Percentiles rank a stretch among this genome's conserved stretches.
Conservation (phyloP, 768 basidiomycete genomes). For the Lentinula guzmanii region DNA sequence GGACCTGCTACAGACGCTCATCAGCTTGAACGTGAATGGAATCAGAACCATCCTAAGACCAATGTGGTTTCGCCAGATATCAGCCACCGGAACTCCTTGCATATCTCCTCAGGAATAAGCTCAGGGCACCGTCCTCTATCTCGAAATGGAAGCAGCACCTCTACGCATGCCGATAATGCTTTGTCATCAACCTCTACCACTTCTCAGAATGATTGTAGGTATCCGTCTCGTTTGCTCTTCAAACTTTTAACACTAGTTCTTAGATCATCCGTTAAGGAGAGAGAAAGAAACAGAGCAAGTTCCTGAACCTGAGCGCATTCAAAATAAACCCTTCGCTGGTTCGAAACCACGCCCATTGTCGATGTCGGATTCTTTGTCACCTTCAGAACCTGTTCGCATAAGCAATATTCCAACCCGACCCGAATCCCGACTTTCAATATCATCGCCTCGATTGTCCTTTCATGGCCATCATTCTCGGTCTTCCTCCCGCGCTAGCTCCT, state of each 20-base stretch:
- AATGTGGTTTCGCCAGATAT: slow-evolving; percentile 16
- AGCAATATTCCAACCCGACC: slow-evolving; percentile 34
- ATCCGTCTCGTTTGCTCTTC: background rate
- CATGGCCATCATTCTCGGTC: slow-evolving; percentile 27
- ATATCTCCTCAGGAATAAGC: slow-evolving; percentile 9
- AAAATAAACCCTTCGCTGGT: slow-evolving; percentile 39
- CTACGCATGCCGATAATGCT: slow-evolving; percentile 24
- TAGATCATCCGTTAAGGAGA: slow-evolving; percentile 39
- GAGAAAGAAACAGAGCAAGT: slow-evolving; percentile 39
- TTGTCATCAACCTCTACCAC: slow-evolving; percentile 38
- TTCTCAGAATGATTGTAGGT: slow-evolving; percentile 52
- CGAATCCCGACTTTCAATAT: slow-evolving; percentile 28
- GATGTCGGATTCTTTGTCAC: slow-evolving; percentile 31
- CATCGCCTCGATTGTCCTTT: slow-evolving; percentile 12
- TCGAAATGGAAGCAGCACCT: background rate
- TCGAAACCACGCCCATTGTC: slow-evolving; percentile 11
- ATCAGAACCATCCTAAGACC: slow-evolving; percentile 18
- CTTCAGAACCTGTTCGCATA: slow-evolving; percentile 25
- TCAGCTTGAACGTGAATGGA: slow-evolving; percentile 39
- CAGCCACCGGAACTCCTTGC: slow-evolving; percentile 14
- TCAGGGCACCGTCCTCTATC: background rate
- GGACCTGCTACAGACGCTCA: background rate
- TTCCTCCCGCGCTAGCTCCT: slow-evolving; percentile 37
- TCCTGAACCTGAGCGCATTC: slow-evolving; percentile 45
- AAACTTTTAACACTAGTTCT: background rate